A percentile compares a stretch with the other conserved stretches of the same genome.
phyloP scores from a whole-genome alignment of 306 rosid species.

The Trichosanthes truncata region DNA sequence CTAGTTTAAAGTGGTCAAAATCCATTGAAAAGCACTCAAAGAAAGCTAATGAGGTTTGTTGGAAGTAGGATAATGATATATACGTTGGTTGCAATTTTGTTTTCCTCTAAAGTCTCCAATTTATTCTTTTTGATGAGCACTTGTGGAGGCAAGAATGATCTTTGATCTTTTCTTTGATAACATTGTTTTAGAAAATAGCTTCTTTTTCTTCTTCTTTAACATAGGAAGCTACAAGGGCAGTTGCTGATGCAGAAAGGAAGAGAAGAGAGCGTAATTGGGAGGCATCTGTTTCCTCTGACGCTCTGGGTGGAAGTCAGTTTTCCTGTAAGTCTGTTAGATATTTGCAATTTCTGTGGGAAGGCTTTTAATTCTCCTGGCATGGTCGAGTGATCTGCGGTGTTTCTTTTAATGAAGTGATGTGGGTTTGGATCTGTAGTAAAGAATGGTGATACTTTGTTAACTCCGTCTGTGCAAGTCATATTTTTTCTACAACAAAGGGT shows the following conservation, averaged over 20 bases:
- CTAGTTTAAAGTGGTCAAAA: slow-evolving; percentile 97
- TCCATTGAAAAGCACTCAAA: slow-evolving; percentile 83
- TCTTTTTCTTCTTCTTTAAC: slow-evolving; percentile 1
- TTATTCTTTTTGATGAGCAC: not conserved
- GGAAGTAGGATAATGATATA: slow-evolving; percentile 1
- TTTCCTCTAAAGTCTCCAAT: not conserved
- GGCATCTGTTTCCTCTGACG: slow-evolving; percentile 32
- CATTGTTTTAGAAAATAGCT: not conserved
- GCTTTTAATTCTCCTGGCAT: not conserved
- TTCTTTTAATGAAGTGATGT: not conserved
- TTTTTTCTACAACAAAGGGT: not conserved
- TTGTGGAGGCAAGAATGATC: not conserved
- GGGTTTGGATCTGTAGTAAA: not conserved
- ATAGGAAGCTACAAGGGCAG: slow-evolving; percentile 93
- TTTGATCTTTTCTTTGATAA: not conserved
- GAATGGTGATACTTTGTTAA: not conserved
- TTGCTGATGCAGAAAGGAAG: slow-evolving; percentile 87
- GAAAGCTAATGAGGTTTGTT: slow-evolving; percentile 90
- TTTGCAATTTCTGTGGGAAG: slow-evolving; percentile 7
- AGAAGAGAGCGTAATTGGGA: slow-evolving; percentile 61
- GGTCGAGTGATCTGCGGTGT: not conserved
- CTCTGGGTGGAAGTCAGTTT: slow-evolving; percentile 47
- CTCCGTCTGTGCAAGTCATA: not conserved
- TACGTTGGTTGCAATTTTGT: not conserved
- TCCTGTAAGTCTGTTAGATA: slow-evolving; percentile 32